phyloP scores from a whole-genome alignment of 345 rosid genomes.

The Brassica napus region Da-Ae NC_063436.1:20264501-20265000 shows the following conservation, averaged over 20 bases:
- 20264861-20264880: constrained; percentile 41
- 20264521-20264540: constrained; percentile 42
- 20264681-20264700: constrained; percentile 93
- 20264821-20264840: constrained; percentile 97
- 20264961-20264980: constrained; percentile 50
- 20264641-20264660: constrained; percentile 33
- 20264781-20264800: constrained; percentile 89
- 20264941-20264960: constrained; percentile 47
- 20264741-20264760: constrained; percentile 94
- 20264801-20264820: constrained; percentile 91
- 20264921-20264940: constrained; percentile 46
- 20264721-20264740: constrained; percentile 85
- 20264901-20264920: constrained; percentile 53
- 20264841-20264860: constrained; percentile 75
- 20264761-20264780: constrained; percentile 79
- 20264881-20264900: constrained; percentile 33
- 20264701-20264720: constrained; percentile 75
- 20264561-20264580: constrained; percentile 29
- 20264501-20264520: constrained; percentile 65
- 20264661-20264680: constrained; percentile 69
- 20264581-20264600: constrained; percentile 32
- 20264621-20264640: constrained; percentile 38
- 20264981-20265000: constrained; percentile 24
- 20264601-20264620: constrained; percentile 19
- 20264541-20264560: constrained; percentile 38